Percentiles rank a stretch among this genome's conserved stretches.
These are phyloP conservation scores for Candida schatavii DNA, from an alignment of 805 yeast genomes.

Conservation along the genomic window DNA sequence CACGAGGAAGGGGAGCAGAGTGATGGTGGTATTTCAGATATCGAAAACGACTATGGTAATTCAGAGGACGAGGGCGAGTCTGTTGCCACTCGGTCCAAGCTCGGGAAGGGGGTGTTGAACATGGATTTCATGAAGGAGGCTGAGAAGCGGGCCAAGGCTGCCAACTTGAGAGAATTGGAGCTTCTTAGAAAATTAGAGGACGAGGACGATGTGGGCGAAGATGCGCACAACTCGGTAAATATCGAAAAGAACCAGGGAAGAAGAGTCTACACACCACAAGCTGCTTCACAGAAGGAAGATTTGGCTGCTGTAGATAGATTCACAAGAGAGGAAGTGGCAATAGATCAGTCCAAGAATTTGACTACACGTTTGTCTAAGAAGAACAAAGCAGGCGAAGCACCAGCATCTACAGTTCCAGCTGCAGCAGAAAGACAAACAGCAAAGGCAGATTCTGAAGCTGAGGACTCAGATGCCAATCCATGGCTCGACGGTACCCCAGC, in stretches of 20 bases:
- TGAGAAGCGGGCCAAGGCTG: constrained; percentile 61
- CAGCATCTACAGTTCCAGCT: constrained; percentile 14
- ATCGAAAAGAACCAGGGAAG: constrained; percentile 68
- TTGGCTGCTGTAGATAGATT: constrained; percentile 33
- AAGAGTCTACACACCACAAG: constrained; percentile 71
- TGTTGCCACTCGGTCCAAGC: constrained; percentile 29
- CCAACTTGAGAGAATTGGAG: constrained; percentile 53
- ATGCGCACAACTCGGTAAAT: constrained; percentile 45
- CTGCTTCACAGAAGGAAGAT: constrained; percentile 37
- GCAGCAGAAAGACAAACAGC: constrained; percentile 12
- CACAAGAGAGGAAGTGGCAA: constrained; percentile 43
- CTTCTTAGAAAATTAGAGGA: constrained; percentile 47
- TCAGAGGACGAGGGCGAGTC: constrained; percentile 32
- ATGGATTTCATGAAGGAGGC: constrained; percentile 97
- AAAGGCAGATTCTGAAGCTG: constrained; percentile 6
- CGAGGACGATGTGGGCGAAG: constrained; percentile 37
- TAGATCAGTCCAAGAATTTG: constrained; percentile 50
- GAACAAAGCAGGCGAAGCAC: constrained; percentile 14
- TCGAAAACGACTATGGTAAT: constrained; percentile 38
- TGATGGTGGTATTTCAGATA: constrained; percentile 50
- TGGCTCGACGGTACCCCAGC: constrained; percentile 28
- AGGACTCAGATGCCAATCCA: constrained; percentile 28
- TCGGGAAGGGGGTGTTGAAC: constrained; percentile 87
- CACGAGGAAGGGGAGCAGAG: constrained; percentile 51
- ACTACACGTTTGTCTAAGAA: constrained; percentile 34